These are phyloP conservation scores for Venturia pyrina DNA, from an alignment of 2,329 filamentous ascomycete species.

Conservation along the genomic window DNA sequence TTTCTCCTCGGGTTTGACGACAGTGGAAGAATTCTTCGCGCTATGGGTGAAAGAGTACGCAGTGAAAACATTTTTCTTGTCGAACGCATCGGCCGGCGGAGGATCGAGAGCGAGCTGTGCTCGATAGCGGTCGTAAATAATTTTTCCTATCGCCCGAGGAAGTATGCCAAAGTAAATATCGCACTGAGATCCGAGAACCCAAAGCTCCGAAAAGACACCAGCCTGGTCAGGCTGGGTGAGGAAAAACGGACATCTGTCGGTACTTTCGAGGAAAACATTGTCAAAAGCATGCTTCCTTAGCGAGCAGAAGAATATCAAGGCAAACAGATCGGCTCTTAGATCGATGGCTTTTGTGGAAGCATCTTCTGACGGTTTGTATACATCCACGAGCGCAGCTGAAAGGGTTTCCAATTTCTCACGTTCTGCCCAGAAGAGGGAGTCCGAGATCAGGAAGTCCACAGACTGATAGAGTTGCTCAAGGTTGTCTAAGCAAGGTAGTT, in stretches of 20 bases:
- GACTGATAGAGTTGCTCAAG: neutral
- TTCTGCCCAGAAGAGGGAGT: conserved; percentile 2
- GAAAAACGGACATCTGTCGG: conserved; percentile 4
- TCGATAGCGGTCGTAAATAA: conserved; percentile 5
- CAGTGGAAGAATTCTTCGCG: neutral
- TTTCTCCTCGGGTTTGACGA: neutral
- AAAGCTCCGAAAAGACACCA: conserved; percentile 4
- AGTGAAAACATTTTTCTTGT: neutral
- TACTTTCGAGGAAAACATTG: conserved; percentile 5
- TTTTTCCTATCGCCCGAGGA: neutral
- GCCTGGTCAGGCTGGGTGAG: conserved; percentile 8
- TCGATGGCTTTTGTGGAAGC: neutral
- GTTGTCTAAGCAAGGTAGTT: neutral
- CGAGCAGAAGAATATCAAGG: conserved; percentile 3
- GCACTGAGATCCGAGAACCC: conserved; percentile 6
- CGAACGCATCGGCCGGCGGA: neutral
- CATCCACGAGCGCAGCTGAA: neutral
- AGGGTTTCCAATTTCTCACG: neutral
- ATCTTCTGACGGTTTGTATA: neutral
- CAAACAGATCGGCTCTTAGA: conserved; percentile 6
- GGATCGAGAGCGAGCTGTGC: neutral
- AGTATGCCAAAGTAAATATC: conserved; percentile 7
- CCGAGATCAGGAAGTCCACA: neutral
- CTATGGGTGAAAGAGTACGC: conserved; percentile 2
- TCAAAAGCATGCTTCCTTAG: conserved; percentile 3